Percentiles rank a stretch among this genome's conserved stretches.
Conservation (phyloP, 441 rosid species). For the Gossypium trilobum region DNA sequence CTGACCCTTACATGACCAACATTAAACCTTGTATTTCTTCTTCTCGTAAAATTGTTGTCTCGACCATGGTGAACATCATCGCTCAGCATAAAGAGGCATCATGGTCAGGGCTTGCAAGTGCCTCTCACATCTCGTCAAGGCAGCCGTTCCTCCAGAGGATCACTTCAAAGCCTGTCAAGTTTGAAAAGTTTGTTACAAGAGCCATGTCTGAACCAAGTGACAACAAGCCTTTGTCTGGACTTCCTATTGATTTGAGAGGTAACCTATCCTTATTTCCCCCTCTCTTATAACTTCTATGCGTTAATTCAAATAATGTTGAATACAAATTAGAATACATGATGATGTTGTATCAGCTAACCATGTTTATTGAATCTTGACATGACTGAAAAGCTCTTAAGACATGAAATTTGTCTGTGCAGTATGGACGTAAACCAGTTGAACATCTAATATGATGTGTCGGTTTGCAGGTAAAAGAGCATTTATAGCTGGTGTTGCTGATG, state of each 20-base stretch:
- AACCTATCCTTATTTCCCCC: neutral
- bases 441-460: neutral
- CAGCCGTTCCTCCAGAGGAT: constrained; percentile 20
- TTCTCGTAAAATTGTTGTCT: constrained; percentile 18
- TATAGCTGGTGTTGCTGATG: constrained; percentile 95
- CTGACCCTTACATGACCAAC: constrained; percentile 28
- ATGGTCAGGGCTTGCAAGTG: constrained; percentile 32
- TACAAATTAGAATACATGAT: neutral
- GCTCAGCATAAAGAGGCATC: constrained; percentile 23
- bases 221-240: constrained; percentile 32
- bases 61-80: constrained; percentile 19
- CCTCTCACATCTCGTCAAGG: constrained; percentile 28
- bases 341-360: neutral
- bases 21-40: constrained; percentile 27
- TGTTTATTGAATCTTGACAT: neutral
- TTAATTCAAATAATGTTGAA: neutral
- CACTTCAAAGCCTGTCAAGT: constrained; percentile 13
- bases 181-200: constrained; percentile 22
- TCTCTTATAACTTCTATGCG: neutral
- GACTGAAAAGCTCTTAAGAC: neutral
- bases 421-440: neutral
- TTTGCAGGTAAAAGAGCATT: constrained; percentile 76
- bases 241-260: constrained; percentile 54
- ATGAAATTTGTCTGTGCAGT: neutral
- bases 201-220: constrained; percentile 32